Base-by-base conservation (phyloP, 2,329 filamentous ascomycete species). In the Trichoderma lentiforme region DNA sequence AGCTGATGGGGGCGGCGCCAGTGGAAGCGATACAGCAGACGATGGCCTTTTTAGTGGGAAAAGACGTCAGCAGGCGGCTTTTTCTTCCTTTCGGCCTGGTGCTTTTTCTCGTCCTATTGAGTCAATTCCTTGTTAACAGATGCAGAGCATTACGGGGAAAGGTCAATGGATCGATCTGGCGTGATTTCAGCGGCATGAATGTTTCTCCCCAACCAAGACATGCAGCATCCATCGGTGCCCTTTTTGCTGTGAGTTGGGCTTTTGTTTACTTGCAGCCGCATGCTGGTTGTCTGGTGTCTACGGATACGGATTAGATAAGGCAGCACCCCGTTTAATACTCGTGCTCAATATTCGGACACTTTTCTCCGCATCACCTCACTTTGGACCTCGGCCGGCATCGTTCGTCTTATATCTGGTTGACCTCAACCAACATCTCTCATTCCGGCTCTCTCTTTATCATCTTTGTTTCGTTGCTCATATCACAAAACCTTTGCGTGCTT, bases 281-380 rank as follows among this genome's bases (percentile, higher is more conserved):
- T 57, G 51, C 51, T 51, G 43, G 43, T 51, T 24, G 47, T 24
- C 47, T 18, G 26, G 57, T 60, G 58, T 34, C 58, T 62, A 26
- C n/a, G 32, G 58, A 39, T 62, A 62, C 32, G 32, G 58, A 62
- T 62, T 62, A 62, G 58, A 62, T 62, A 62, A 62, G 58, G 58
- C 32, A 28, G 57, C 34, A 36, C 34, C 34, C 14, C 34, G 34
- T 36, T 36, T 0, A 36, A 36, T 36, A 0, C 53, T 28, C 6
- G 9, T n/a, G 3, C 9, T 34, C 57, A 24, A 21, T 28, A 14
- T n/a, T n/a, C 58, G 58, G 34, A 36, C 32, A 7, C 12, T 39
- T 39, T 34, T 36, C 32, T 62, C 62, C 62, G 62, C 43, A n/a
- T 14, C 9, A 11, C 32, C 32, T 36, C 58, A 11, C 18, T 12